Conservation (phyloP, 345 rosid genomes). For the Populus simonii region DNA sequence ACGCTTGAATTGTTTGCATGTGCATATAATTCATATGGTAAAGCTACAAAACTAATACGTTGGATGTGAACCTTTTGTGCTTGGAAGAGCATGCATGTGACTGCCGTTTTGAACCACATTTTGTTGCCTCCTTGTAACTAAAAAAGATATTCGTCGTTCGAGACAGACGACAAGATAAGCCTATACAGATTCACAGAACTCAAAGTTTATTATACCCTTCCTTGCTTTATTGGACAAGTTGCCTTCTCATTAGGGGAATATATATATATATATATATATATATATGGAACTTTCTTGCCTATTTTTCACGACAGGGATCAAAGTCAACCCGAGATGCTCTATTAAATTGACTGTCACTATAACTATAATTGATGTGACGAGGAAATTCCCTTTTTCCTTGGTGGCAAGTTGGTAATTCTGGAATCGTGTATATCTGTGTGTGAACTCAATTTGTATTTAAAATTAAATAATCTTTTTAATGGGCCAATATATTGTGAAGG, state of each 20-base stretch:
- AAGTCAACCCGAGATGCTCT: background rate
- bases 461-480: no score
- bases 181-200: background rate
- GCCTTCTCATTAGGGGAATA: background rate
- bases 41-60: background rate
- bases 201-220: background rate
- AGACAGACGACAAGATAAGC: background rate
- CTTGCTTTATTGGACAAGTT: background rate
- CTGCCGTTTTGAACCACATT: background rate
- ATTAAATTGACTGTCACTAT: background rate
- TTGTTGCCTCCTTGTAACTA: background rate
- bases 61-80: background rate
- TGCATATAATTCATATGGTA: background rate
- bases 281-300: background rate
- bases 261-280: no score
- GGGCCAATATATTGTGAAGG: no score
- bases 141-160: background rate
- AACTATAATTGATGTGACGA: background rate
- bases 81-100: slow-evolving; percentile 2
- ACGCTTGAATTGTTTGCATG: background rate
- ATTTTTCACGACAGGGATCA: background rate
- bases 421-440: no score
- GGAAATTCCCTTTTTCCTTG: no score
- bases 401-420: no score
- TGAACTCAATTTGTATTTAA: no score